Base-by-base conservation (phyloP, 2,329 filamentous ascomycete genomes). In the Ophiocordyceps australis region DNA sequence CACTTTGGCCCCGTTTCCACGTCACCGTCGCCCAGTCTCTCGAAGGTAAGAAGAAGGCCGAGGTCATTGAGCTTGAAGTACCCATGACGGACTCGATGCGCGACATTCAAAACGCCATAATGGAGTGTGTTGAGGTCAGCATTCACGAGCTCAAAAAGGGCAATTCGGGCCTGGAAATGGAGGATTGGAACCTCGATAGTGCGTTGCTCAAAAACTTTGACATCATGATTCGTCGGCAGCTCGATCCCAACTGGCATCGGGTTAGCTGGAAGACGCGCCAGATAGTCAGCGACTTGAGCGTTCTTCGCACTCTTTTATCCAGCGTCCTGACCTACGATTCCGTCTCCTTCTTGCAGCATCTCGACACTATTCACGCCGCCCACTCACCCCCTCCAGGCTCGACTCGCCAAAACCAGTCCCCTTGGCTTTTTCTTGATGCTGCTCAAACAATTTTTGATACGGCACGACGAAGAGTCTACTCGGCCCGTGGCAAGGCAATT, bases 181-280 rank as follows among this genome's bases (percentile, higher is more conserved):
- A 91, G 31, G 85, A 94, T 42, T 95, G 86, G 86, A 94, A 82
- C 25, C 60, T 93, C 12, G 86, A 95, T 47, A 94, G 80, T 42
- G 86, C 86, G 19, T 54, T 95, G 32, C 77, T 94, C 36, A 80
- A 77, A 42, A 92, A 83, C 40, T 98, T 98, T 46, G 89, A 95
- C 46, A 60, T 79, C 32, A 76, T 85, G 28, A 73, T 98, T 26
- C 68, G 86, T 33, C 68, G 85, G 30, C 89, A 98, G 48, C 58
- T 98, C 12, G 85, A 95, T 42, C 85, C 86, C 5, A 85, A 95
- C 30, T 98, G 89, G 89, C 89, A 98, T 54, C 72, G 89, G 28
- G 80, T 93, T 26, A 94, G 79, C 47, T 92, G 80, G 63, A 83
- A 89, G 50, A 95, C 86, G 3, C 81, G 78, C 40, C 85, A 94